phyloP scores from a whole-genome alignment of 345 rosid species.

The Arabis hirsuta region DNA sequence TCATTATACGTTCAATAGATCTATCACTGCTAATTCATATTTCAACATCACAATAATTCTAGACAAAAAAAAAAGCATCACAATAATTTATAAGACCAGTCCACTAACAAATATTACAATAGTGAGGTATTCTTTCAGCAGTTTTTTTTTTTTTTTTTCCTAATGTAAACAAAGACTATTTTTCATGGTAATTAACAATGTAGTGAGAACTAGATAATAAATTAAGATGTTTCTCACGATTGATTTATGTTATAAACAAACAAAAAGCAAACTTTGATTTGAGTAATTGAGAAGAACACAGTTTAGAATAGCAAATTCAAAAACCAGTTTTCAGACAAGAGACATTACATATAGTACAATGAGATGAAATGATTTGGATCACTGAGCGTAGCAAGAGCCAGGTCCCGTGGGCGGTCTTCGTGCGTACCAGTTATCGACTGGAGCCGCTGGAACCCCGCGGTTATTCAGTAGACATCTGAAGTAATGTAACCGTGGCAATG shows the following conservation, averaged over 20 bases:
- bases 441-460: constrained; percentile 87
- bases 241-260: constrained; percentile 20
- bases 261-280: constrained; percentile 2
- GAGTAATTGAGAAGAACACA: constrained; percentile 22
- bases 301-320: constrained; percentile 16
- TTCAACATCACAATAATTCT: not conserved
- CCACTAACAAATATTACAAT: not conserved
- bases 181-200: not conserved
- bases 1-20: not conserved
- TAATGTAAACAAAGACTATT: not conserved
- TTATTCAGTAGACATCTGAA: constrained; percentile 87
- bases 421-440: constrained; percentile 63
- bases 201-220: not conserved
- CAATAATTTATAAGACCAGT: not conserved
- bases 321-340: constrained; percentile 3
- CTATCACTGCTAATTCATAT: not conserved
- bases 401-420: constrained; percentile 71
- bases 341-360: constrained; percentile 31
- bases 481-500: constrained; percentile 74
- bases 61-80: no score
- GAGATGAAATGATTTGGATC: constrained; percentile 31
- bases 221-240: constrained; percentile 19
- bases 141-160: not conserved
- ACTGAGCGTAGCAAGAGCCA: constrained; percentile 82
- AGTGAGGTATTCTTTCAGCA: not conserved